Percentiles rank a stretch among this genome's conserved stretches.
These are phyloP conservation scores for Solanum bukasovii DNA, from an alignment of 257 asterid species.

Conservation along the genomic window DNA sequence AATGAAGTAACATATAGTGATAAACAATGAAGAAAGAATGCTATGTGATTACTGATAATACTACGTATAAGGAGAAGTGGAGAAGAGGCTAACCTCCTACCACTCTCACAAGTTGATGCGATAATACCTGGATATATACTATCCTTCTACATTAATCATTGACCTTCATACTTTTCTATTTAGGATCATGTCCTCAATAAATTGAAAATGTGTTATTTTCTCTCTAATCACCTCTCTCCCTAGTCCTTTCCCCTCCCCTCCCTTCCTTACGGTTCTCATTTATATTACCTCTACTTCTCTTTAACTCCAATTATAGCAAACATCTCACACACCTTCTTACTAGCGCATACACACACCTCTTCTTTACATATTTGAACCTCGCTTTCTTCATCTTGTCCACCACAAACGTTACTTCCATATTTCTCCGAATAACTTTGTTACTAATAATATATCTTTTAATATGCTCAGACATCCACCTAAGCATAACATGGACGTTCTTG, in stretches of 20 bases:
- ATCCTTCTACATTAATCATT: no score
- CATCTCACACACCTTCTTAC: not conserved
- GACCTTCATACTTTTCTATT: not conserved
- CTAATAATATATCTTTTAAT: not conserved
- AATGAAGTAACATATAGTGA: not conserved
- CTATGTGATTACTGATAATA: no score
- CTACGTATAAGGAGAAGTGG: not conserved
- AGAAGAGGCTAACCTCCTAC: not conserved
- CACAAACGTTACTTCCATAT: fast-evolving
- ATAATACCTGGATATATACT: not conserved
- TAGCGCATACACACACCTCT: not conserved
- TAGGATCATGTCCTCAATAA: not conserved
- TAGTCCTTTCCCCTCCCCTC: not conserved
- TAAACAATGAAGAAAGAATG: no score
- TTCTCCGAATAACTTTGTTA: not conserved
- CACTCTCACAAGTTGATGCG: not conserved
- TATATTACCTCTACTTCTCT: not conserved
- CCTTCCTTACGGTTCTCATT: not conserved
- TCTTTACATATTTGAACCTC: not conserved
- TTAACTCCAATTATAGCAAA: not conserved
- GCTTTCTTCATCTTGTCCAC: not conserved
- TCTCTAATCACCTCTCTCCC: not conserved
- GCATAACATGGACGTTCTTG: not conserved
- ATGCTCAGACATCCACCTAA: not conserved
- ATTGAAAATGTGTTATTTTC: no score